Base-by-base conservation (phyloP, 805 yeast species). In the Hanseniaspora lindneri region DNA sequence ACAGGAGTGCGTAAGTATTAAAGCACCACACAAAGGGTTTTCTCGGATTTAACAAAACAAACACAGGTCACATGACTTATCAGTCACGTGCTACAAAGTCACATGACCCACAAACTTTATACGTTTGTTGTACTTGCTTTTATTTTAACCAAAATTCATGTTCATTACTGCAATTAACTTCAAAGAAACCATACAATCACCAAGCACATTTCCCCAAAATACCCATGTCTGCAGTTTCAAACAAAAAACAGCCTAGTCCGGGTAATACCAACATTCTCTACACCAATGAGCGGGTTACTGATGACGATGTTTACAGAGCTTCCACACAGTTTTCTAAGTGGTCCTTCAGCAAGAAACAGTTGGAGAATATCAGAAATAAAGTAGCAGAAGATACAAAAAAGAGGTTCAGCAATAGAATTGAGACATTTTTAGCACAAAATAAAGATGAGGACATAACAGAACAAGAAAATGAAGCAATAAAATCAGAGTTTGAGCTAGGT, bases 301-400 rank as follows among this genome's bases (percentile, higher is more conserved):
- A 77, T 56, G 96, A 92, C 62, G 98, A 92, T 54, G 67, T 92
- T 34, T 89, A 85, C 63, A 74, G 97, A 39, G 73, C 87, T 28
- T 83, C 95, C 3, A 74, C 92, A 0, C 98, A 89, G 66, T 89
- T 73, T 60, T 69, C 81, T 46, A 50, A 76, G 9, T 89, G 98
- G 98, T 87, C 96, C 1, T 89, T 75, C 62, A 77, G 86, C 0
- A 59, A 60, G 17, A 74, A 74, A 1, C 74, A 73, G 49, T 68
- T 89, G n/a, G 65, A 62, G 3, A 69, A 71, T 25, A 63, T 68
- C 30, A 67, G 84, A 51, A 54, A 57, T 14, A 56, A 64, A 13
- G 73, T 79, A 5, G 80, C 85, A 61, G 69, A 70, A 37, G 66
- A 67, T 24, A 95, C 89, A 2, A 60, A 62, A 19, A 51, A 23